phyloP scores from a whole-genome alignment of 176 grass and related monocot genomes.

The Musa itinerans region DNA sequence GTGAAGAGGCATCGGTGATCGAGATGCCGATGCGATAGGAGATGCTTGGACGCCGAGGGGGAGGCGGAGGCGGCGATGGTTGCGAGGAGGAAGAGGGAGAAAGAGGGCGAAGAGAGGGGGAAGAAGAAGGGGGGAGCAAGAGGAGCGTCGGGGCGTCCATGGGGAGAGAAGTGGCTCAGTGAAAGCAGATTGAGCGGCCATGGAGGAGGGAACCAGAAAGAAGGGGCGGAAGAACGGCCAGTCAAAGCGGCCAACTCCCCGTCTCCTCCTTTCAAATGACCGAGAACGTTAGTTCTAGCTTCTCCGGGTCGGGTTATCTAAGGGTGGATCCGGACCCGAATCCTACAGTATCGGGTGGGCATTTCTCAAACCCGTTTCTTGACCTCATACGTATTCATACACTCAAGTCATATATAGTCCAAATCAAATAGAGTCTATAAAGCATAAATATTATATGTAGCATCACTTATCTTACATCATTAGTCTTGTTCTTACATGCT shows the following conservation, averaged over 20 bases:
- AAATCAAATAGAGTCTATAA: too few relatives aligned
- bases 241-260: neutral
- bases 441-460: too few relatives aligned
- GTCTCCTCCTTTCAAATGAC: neutral
- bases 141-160: neutral
- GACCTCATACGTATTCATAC: too few relatives aligned
- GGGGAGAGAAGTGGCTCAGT: neutral
- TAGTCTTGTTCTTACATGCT: too few relatives aligned
- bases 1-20: neutral
- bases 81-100: neutral
- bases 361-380: too few relatives aligned
- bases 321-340: too few relatives aligned
- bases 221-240: neutral
- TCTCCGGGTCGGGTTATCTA: too few relatives aligned
- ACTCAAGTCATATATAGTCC: too few relatives aligned
- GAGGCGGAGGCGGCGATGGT: neutral
- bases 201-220: neutral
- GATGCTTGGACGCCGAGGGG: constrained; percentile 1
- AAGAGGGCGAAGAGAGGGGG: neutral
- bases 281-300: too few relatives aligned
- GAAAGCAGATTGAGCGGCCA: neutral
- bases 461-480: too few relatives aligned
- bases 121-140: neutral
- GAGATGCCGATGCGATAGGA: constrained; percentile 10
- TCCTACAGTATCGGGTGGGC: too few relatives aligned